These are phyloP conservation scores for Citrullus amarus DNA, from an alignment of 306 rosid species.

Conservation along the genomic window DNA sequence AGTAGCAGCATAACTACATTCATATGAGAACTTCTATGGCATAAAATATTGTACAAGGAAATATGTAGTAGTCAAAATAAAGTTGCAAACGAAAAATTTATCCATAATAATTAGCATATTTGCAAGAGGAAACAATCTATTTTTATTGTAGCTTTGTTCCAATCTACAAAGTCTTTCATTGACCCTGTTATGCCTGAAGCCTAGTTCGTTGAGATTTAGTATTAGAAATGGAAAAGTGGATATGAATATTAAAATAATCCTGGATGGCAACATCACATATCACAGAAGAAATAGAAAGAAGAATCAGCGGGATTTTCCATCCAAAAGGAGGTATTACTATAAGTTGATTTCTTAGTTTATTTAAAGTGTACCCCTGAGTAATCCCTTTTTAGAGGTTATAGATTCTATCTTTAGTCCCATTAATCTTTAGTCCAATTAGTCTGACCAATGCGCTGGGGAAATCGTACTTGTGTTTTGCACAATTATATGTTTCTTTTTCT, in stretches of 20 bases:
- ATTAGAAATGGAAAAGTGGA: not conserved
- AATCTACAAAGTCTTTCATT: not conserved
- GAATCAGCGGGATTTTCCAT: not conserved
- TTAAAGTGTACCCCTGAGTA: not conserved
- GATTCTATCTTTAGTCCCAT: not conserved
- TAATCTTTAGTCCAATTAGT: not conserved
- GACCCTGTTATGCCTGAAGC: not conserved
- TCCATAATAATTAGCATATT: not conserved
- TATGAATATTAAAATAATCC: not conserved
- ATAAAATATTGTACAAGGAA: not conserved
- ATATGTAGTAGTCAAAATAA: not conserved
- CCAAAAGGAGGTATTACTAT: not conserved
- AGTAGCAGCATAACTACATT: not conserved
- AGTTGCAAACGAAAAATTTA: not conserved
- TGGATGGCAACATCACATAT: not conserved
- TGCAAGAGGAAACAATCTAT: not conserved
- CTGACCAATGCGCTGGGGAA: not conserved
- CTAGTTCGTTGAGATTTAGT: not conserved
- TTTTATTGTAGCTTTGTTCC: not conserved
- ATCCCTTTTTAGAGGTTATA: not conserved
- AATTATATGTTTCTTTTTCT: too few relatives aligned
- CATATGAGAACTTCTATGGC: not conserved
- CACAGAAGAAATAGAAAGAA: not conserved
- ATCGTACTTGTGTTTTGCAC: not conserved
- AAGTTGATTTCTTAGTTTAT: not conserved